Evolutionary conservation across 2,329 filamentous ascomycete species (phyloP), one percentile per base, ranked within the genome.

Genomic region (Colletotrichum melonis): DNA sequence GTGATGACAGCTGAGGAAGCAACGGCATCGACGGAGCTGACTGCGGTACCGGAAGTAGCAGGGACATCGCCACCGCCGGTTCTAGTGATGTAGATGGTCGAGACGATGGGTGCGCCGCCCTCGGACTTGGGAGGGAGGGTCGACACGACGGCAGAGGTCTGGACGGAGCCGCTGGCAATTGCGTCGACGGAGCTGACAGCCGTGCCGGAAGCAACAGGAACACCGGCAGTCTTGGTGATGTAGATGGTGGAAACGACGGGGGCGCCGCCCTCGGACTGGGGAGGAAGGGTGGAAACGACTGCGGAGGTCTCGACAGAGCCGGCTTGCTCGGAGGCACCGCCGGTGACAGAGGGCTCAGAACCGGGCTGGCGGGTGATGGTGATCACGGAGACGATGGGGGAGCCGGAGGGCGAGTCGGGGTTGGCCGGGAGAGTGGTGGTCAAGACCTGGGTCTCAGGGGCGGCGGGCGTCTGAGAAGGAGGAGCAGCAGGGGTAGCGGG

Each of bases 401-500:
- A 26, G 14, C 32, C 65, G 2, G 56, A 30, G 4, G 64, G 52
- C 46, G 32, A 9, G 4, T 46, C 24, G n/a, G 60, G 60, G 60
- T 38, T 67, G 24, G 49, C 65, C 2, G 54, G 52, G 30, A 72
- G 30, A 1, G 69, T 72, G 24, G 65, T 72, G 28, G 57, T 58
- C 2, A 72, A 19, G 69, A 72, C 65, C 35, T 68, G 6, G 42
- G 70, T 73, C 67, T 73, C 35, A 16, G 67, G 70, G 19, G 56
- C 67, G 30, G 56, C 60, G 22, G 67, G 28, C n/a, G 71, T 70
- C 46, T 60, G 55, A 14, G 63, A 38, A 16, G 71, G 71, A 16
- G 73, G 69, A 7, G 73, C 66, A 9, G 35, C 69, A n/a, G 73
- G 74, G 5, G 74, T 74, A 5, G 67, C 67, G 3, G 71, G 71